Evolutionary conservation across 768 basidiomycete species (phyloP).

Genomic region (Phylloporus sp.): DNA sequence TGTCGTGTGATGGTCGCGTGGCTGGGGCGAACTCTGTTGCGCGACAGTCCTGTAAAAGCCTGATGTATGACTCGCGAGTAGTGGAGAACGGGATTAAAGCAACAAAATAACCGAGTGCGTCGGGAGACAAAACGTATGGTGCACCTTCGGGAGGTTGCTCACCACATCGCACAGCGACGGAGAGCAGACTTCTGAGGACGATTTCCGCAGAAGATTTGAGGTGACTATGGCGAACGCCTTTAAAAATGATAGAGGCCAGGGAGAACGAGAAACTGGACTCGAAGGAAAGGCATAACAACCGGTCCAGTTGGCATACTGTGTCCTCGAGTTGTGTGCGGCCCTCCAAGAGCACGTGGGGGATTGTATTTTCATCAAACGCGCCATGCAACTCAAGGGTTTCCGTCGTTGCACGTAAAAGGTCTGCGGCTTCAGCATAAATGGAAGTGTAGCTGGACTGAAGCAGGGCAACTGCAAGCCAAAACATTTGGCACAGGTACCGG

Average conservation of each 20-base stretch:
- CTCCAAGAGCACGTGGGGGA: conserved; percentile 58
- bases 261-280: conserved; percentile 78
- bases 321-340: conserved; percentile 63
- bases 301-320: conserved; percentile 67
- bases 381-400: conserved; percentile 61
- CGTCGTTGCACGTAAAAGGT: conserved; percentile 61
- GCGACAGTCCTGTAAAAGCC: conserved; percentile 60
- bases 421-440: conserved; percentile 65
- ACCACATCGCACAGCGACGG: conserved; percentile 51
- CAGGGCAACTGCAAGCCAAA: conserved; percentile 86
- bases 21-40: conserved; percentile 45
- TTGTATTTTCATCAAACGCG: conserved; percentile 50
- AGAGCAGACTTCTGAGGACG: conserved; percentile 59
- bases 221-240: conserved; percentile 70
- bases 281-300: conserved; percentile 71
- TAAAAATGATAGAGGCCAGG: conserved; percentile 79
- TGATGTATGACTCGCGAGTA: conserved; percentile 50
- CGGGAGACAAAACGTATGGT: conserved; percentile 45
- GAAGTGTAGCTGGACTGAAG: conserved; percentile 73
- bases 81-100: conserved; percentile 71
- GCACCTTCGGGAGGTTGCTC: conserved; percentile 36
- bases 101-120: conserved; percentile 75
- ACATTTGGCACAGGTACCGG: conserved; percentile 68
- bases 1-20: conserved; percentile 37
- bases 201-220: conserved; percentile 59